phyloP scores from a whole-genome alignment of 257 asterid genomes.

The Gynochthodes officinalis region DNA sequence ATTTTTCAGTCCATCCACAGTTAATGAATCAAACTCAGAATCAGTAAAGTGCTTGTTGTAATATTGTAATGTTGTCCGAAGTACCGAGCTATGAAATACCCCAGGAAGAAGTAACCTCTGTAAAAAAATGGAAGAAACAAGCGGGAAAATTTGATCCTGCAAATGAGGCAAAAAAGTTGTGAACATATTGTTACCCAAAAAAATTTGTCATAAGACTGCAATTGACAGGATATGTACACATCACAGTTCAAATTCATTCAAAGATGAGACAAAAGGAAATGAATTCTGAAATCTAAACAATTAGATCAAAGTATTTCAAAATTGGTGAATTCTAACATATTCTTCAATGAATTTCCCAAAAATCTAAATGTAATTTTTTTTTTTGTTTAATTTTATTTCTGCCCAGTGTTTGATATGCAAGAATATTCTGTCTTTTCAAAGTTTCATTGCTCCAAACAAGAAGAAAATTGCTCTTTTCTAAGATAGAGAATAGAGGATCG shows the following conservation, averaged over 20 bases:
- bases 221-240: not conserved
- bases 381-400: not conserved
- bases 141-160: conserved; percentile 86
- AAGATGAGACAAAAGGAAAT: not conserved
- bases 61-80: conserved; percentile 72
- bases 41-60: conserved; percentile 69
- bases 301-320: not conserved
- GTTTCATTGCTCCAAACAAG: not conserved
- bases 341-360: not conserved
- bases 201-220: not conserved
- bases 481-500: not conserved
- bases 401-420: not conserved
- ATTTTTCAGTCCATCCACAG: conserved; percentile 76
- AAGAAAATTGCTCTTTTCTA: not conserved
- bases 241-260: not conserved
- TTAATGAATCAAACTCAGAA: conserved; percentile 70
- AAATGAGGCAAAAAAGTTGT: conserved; percentile 8
- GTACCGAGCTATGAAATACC: conserved; percentile 57
- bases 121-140: conserved; percentile 74
- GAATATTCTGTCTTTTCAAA: not conserved
- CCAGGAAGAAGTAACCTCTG: conserved; percentile 89
- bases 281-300: not conserved
- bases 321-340: not conserved
- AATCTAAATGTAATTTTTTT: not conserved
- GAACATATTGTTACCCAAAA: not conserved